Base-by-base conservation (phyloP, 169 alveolate genomes). In the Cyclospora cayetanensis region DNA sequence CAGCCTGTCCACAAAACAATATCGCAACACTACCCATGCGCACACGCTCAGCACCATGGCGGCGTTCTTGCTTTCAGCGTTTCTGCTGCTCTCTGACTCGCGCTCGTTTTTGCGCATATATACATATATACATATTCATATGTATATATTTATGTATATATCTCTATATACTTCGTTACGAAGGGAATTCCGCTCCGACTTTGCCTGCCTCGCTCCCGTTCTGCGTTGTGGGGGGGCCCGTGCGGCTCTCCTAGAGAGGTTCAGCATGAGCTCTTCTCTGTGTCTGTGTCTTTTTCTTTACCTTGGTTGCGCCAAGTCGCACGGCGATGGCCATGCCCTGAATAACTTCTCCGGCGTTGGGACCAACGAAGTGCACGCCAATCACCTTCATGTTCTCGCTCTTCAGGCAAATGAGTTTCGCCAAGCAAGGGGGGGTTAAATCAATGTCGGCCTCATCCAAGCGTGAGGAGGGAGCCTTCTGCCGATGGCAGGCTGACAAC, bases 321-420 rank as follows among this genome's bases (percentile, higher is more conserved):
- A 99, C 91, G 25, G 99, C 99, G 39, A 98, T 96, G 18, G 99
- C 98, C 91, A 98, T 94, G 22, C 99, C 99, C 97, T 98, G 99
- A 39, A 98, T 97, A 2, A 98, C 97, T 95, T 99, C 99, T 4
- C 99, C 99, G 12, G 99, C 99, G 95, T 98, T 96, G 11, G 99
- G 99, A 20, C 99, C 99, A 53, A 98, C 99, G 85, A 97, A 98
- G 94, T 99, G 99, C 94, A 98, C 94, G 42, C 99, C 99, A 25
- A 98, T 95, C 15, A 98, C 99, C 31, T 65, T 29, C 9, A 20
- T 55, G 34, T 20, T 55, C 43, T 2, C 9, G 87, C 95, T 95
- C 91, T 94, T 97, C 87, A 95, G 93, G 76, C 98, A 98, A 66
- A 99, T 91, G 27, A 99, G 95, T 94, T 99, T 99, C 20, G 98